These are phyloP conservation scores for Leucaena leucocephala DNA, from an alignment of 306 rosid species.

Conservation along the genomic window DNA sequence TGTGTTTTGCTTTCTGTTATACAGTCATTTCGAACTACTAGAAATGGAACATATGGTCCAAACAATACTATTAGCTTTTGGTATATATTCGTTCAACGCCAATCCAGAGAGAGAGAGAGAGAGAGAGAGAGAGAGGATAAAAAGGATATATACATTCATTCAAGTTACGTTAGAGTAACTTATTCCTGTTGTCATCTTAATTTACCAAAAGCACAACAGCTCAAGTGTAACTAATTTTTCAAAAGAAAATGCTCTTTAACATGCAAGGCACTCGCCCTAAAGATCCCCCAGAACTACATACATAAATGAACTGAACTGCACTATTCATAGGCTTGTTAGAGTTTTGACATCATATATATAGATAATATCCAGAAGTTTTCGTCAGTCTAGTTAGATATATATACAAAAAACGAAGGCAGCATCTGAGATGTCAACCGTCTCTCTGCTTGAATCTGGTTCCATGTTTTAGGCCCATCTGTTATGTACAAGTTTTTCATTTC, in stretches of 20 bases:
- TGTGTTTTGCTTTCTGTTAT: neutral
- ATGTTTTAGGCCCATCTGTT: constrained; percentile 34
- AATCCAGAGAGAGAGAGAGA: neutral
- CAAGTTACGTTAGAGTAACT: too few relatives aligned
- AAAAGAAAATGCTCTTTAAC: neutral
- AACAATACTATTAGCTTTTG: neutral
- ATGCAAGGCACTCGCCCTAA: neutral
- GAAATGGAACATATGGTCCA: neutral
- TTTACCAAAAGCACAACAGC: too few relatives aligned
- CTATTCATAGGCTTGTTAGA: neutral
- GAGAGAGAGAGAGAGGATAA: neutral
- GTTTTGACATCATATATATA: neutral
- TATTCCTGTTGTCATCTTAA: too few relatives aligned
- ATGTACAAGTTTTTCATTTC: constrained; percentile 49
- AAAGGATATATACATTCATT: too few relatives aligned
- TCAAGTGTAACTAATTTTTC: too few relatives aligned
- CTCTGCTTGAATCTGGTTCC: constrained; percentile 15
- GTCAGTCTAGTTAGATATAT: constrained; percentile 31
- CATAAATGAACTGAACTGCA: neutral
- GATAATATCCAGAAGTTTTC: constrained; percentile 10
- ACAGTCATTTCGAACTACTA: neutral
- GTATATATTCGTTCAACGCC: neutral
- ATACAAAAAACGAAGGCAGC: constrained; percentile 31
- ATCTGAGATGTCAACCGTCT: constrained; percentile 30
- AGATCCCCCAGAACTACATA: neutral